Conservation (phyloP, 208 protist genomes). For the Strigomonas culicis region DNA sequence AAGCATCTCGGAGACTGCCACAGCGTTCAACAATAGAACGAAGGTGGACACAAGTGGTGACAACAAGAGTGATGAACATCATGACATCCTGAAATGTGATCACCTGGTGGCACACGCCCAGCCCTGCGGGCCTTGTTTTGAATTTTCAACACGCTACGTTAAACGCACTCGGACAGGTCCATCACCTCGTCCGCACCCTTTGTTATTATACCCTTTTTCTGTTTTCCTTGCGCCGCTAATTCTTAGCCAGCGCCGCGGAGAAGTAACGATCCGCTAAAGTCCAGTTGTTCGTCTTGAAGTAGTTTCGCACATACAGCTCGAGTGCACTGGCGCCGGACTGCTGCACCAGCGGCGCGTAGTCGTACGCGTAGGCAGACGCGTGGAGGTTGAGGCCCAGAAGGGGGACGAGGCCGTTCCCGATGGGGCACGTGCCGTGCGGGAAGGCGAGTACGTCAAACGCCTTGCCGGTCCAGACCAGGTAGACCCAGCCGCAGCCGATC, state of each 20-base stretch:
- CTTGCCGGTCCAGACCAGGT: conserved; percentile 81
- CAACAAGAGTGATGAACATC: too few species aligned
- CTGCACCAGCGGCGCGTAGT: conserved; percentile 32
- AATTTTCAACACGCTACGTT: too few species aligned
- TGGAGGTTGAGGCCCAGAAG: conserved; percentile 76
- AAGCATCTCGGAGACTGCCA: too few species aligned
- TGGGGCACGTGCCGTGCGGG: conserved; percentile 69
- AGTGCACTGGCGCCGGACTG: conserved; percentile 12
- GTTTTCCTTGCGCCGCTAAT: neutral
- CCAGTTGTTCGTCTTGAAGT: conserved; percentile 89
- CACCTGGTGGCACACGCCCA: too few species aligned
- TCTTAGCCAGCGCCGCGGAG: conserved; percentile 13
- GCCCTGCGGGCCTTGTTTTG: too few species aligned
- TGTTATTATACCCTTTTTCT: neutral
- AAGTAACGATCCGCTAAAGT: conserved; percentile 61
- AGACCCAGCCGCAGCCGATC: conserved; percentile 70
- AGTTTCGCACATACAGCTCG: conserved; percentile 75
- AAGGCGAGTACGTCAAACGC: conserved; percentile 78
- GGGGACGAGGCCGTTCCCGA: conserved; percentile 68
- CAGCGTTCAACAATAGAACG: too few species aligned
- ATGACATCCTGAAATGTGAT: too few species aligned
- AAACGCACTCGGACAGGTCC: too few species aligned
- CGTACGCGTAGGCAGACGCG: conserved; percentile 50
- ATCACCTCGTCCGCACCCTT: too few species aligned
- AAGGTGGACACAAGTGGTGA: too few species aligned